Evolutionary conservation across 345 rosid genomes (phyloP), one percentile per base, ranked within the genome.

Genomic region (Lepidium didymum): DNA sequence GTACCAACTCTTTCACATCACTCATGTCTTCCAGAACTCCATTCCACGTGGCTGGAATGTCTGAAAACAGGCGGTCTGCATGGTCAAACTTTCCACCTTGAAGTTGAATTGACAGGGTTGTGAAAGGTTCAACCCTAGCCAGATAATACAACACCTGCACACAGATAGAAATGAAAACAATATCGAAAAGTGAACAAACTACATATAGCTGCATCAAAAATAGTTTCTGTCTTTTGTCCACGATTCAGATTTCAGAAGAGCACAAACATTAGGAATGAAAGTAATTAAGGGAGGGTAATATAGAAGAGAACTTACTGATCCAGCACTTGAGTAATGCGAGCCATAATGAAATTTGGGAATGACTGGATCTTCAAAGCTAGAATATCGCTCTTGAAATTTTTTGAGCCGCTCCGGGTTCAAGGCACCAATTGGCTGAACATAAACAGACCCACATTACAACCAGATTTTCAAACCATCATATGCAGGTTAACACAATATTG

Each of bases 1-100:
- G 47, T 81, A 94, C 99, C 96, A 94, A 80, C 81, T 94, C 99
- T 80, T 94, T 94, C 70, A 94, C 96, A 78, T 94, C 97, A 79
- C 97, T 94, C 96, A 87, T 94, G 79, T 94, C 99, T 78, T 94
- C 96, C 15, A 87, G 78, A 77, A 94, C 88, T 51, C 97, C 97
- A 81, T 91, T 83, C 99, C 99, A 94, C 35, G 99, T 91, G 72
- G 84, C 88, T 75, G 87, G 78, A 76, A 94, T 67, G 75, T 94
- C 97, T 36, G 80, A 94, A 86, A 94, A 94, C 99, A 94, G 79
- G 73, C 96, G 79, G 68, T 94, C 97, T 68, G 97, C 97, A 79
- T 94, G 99, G 80, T 94, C 99, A 75, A 91, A 91, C 80, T 91
- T 91, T 71, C 97, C 97, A 78, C 96, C 99, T 94, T 94, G 99